Conservation (phyloP, 441 rosid genomes). For the Viola pubescens region DNA sequence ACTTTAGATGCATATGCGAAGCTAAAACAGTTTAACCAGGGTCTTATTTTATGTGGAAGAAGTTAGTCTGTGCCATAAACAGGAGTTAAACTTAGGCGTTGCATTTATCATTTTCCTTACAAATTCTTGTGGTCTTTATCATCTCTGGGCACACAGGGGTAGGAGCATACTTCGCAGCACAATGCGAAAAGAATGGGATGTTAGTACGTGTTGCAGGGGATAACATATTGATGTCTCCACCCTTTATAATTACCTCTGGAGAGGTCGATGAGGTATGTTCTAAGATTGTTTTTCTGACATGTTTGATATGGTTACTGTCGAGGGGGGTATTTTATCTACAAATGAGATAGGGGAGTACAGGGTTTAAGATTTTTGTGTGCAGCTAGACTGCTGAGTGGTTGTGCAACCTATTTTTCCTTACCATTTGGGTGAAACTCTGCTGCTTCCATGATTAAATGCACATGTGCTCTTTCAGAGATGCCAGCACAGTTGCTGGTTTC, state of each 20-base stretch:
- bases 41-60: background rate
- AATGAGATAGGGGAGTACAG: no score
- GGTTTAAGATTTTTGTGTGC: no score
- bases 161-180: slow-evolving; percentile 81
- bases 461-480: no score
- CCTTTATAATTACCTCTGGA: slow-evolving; percentile 52
- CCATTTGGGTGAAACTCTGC: no score
- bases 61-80: background rate
- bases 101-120: background rate
- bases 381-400: no score
- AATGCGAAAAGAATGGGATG: slow-evolving; percentile 76
- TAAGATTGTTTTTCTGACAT: background rate
- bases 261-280: slow-evolving; percentile 64
- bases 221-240: slow-evolving; percentile 94
- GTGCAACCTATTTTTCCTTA: no score
- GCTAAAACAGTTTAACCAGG: no score
- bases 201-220: slow-evolving; percentile 85
- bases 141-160: slow-evolving; percentile 34
- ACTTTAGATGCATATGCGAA: no score
- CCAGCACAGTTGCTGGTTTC: no score
- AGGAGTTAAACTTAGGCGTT: background rate
- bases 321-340: no score
- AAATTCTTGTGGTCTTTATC: background rate
- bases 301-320: no score
- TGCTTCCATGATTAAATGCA: no score